These are phyloP conservation scores for Candida boidinii DNA, from an alignment of 805 yeast genomes.

Conservation along the genomic window DNA sequence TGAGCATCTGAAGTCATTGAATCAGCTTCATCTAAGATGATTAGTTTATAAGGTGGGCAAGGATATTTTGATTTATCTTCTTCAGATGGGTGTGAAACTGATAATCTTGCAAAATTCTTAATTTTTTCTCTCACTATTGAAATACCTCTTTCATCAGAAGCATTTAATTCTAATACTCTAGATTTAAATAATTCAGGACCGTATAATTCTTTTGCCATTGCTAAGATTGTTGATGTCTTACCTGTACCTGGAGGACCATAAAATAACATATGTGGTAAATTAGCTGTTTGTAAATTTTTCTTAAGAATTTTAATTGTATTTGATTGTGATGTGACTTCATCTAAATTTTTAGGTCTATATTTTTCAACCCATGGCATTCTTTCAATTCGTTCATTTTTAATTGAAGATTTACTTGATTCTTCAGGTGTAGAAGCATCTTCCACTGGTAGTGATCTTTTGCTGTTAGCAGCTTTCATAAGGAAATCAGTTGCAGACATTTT, in stretches of 20 bases:
- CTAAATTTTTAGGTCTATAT: slow-evolving; percentile 81
- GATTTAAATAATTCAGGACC: slow-evolving; percentile 63
- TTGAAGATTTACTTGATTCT: slow-evolving; percentile 8
- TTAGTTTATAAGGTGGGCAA: slow-evolving; percentile 93
- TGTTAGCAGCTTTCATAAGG: no score
- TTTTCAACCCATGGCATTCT: slow-evolving; percentile 91
- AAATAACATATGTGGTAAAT: slow-evolving; percentile 85
- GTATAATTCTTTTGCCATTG: slow-evolving; percentile 70
- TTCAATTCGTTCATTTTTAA: slow-evolving; percentile 28
- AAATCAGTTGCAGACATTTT: slow-evolving; percentile 13
- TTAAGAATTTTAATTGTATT: slow-evolving; percentile 80
- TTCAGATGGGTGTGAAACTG: slow-evolving; percentile 71
- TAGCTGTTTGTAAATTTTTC: slow-evolving; percentile 69
- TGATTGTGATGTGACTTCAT: slow-evolving; percentile 87
- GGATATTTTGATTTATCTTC: slow-evolving; percentile 72
- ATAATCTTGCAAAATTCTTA: slow-evolving; percentile 77
- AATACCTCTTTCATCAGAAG: slow-evolving; percentile 88
- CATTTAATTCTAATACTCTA: slow-evolving; percentile 76
- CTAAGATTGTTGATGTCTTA: slow-evolving; percentile 80
- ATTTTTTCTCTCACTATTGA: slow-evolving; percentile 80
- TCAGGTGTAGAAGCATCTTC: slow-evolving; percentile 20
- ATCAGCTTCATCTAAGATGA: slow-evolving; percentile 92
- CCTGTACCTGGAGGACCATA: slow-evolving; percentile 96
- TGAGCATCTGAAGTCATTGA: slow-evolving; percentile 98
- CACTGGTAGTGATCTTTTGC: no score